Evolutionary conservation across 768 basidiomycete genomes (phyloP).

Genomic region (Podaxis pistillaris): DNA sequence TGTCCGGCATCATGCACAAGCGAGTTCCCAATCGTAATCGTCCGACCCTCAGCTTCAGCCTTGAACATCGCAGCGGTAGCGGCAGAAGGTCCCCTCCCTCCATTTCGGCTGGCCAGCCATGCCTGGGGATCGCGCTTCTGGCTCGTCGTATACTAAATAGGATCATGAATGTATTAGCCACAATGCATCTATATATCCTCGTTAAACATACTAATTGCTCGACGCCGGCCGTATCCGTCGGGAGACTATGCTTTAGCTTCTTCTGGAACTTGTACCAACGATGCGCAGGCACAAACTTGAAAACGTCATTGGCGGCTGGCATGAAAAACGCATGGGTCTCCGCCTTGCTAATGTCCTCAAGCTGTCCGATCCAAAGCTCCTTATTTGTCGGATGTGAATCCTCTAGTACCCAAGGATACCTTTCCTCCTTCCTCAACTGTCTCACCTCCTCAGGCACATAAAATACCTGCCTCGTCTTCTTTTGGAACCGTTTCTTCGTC

Average conservation of each 20-base stretch:
- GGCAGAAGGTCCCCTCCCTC: constrained; percentile 53
- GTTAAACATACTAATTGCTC: constrained; percentile 50
- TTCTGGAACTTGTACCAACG: constrained; percentile 95
- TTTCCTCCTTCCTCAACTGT: constrained; percentile 80
- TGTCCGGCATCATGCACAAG: constrained; percentile 49
- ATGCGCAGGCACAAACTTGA: constrained; percentile 85
- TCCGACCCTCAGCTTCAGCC: constrained; percentile 51
- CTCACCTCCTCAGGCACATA: constrained; percentile 75
- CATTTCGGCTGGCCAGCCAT: constrained; percentile 66
- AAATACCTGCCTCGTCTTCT: constrained; percentile 83
- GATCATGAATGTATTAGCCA: constrained; percentile 21
- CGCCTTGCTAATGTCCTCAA: constrained; percentile 74
- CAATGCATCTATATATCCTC: constrained; percentile 19
- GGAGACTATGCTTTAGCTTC: constrained; percentile 71
- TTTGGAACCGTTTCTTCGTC: constrained; percentile 72
- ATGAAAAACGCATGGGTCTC: constrained; percentile 82
- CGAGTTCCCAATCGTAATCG: constrained; percentile 38
- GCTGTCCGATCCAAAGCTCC: constrained; percentile 78
- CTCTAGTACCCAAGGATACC: constrained; percentile 92
- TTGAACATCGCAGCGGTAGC: constrained; percentile 71
- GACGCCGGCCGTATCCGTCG: constrained; percentile 65
- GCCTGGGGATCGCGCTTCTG: constrained; percentile 76
- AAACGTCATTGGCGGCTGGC: constrained; percentile 76
- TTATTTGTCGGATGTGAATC: constrained; percentile 56
- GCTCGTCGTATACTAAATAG: constrained; percentile 45